These are phyloP conservation scores for Venturia nashicola DNA, from an alignment of 2,329 filamentous ascomycete genomes.

Conservation along the genomic window DNA sequence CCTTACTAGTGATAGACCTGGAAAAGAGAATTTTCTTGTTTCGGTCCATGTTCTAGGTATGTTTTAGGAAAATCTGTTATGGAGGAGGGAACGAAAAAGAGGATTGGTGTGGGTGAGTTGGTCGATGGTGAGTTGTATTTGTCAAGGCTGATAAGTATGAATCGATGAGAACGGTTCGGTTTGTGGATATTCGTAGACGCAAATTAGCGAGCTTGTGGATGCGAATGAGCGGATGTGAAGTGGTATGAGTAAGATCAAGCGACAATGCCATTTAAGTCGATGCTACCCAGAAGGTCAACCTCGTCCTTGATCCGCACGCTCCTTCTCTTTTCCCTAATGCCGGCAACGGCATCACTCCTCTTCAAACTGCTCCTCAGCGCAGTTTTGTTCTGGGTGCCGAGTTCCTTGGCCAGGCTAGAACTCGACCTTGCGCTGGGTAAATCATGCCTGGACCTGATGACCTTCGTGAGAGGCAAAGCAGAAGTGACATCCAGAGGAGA, in stretches of 20 bases:
- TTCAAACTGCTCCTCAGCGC: background rate
- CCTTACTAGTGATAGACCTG: background rate
- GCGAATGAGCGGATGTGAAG: too few relatives aligned
- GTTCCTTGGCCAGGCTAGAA: background rate
- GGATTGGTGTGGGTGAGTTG: too few relatives aligned
- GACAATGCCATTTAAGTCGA: background rate
- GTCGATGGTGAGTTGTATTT: too few relatives aligned
- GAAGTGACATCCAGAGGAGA: too few relatives aligned
- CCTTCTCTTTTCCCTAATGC: background rate
- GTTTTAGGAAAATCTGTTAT: too few relatives aligned
- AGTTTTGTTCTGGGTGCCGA: background rate
- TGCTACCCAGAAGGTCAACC: background rate
- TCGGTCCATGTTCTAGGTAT: too few relatives aligned
- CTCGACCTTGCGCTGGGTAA: background rate
- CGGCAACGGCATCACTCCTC: slow-evolving; percentile 3
- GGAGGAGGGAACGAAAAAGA: too few relatives aligned
- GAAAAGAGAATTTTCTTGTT: too few relatives aligned
- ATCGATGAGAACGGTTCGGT: too few relatives aligned
- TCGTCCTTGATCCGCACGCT: background rate
- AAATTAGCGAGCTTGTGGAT: too few relatives aligned
- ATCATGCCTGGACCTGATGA: background rate
- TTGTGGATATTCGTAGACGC: too few relatives aligned
- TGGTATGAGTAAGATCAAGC: background rate
- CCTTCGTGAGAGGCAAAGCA: background rate
- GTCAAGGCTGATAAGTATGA: too few relatives aligned